These are phyloP conservation scores for Aspergillus hiratsukae DNA, from an alignment of 2,329 filamentous ascomycete genomes.

Conservation along the genomic window DNA sequence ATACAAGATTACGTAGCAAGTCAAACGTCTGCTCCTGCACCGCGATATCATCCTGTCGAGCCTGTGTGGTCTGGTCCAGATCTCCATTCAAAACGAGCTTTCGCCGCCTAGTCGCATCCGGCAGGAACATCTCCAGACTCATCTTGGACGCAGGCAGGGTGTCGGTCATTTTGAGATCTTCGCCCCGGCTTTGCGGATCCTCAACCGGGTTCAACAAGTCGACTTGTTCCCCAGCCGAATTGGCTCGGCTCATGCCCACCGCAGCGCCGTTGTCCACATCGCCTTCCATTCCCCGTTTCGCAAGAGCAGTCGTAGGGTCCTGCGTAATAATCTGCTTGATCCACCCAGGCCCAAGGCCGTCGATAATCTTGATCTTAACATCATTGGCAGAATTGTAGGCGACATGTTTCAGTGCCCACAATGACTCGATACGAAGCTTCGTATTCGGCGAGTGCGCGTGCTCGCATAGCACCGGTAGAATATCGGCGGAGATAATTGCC, in stretches of 20 bases:
- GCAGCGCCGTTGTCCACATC: slow-evolving; percentile 29
- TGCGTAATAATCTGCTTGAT: slow-evolving; percentile 71
- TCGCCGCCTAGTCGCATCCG: slow-evolving; percentile 37
- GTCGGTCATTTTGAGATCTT: slow-evolving; percentile 33
- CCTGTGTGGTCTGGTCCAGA: slow-evolving; percentile 61
- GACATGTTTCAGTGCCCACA: slow-evolving; percentile 93
- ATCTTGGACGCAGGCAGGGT: slow-evolving; percentile 39
- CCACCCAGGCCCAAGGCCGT: slow-evolving; percentile 74
- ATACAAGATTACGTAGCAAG: slow-evolving; percentile 84
- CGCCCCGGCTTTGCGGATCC: slow-evolving; percentile 24
- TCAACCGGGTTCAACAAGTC: slow-evolving; percentile 54
- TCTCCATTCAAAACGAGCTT: slow-evolving; percentile 57
- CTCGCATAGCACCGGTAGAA: slow-evolving; percentile 72
- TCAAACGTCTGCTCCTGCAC: slow-evolving; percentile 90
- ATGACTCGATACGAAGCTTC: slow-evolving; percentile 73
- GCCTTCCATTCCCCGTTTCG: slow-evolving; percentile 27
- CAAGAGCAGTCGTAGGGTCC: slow-evolving; percentile 37
- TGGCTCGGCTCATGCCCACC: slow-evolving; percentile 52
- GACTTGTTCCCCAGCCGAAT: slow-evolving; percentile 57
- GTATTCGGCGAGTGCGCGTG: slow-evolving; percentile 78
- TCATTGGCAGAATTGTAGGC: slow-evolving; percentile 67
- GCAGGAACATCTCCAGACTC: slow-evolving; percentile 34
- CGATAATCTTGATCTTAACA: slow-evolving; percentile 71
- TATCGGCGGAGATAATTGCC: slow-evolving; percentile 67
- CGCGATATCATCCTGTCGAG: slow-evolving; percentile 71